A percentile compares a stretch with the other conserved stretches of the same genome.
phyloP scores from a whole-genome alignment of 108 stramenopile species.

The Epithemia pelagica region DNA sequence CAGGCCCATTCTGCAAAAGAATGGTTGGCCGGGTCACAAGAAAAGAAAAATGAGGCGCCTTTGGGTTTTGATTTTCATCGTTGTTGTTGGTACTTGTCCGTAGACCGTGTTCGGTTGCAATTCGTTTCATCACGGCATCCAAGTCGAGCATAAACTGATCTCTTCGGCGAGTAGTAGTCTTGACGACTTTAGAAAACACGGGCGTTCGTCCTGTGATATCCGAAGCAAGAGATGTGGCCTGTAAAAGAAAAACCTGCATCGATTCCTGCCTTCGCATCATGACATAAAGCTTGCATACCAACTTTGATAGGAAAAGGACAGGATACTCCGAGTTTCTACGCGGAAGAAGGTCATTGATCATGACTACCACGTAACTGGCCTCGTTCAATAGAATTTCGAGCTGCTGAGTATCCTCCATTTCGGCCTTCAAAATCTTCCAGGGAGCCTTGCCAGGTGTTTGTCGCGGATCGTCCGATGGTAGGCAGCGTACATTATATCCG shows the following conservation, averaged over 20 bases:
- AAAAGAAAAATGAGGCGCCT: constrained; percentile 14
- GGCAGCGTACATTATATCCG: constrained; percentile 33
- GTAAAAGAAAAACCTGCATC: constrained; percentile 4
- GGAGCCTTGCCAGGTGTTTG: background rate
- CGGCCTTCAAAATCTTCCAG: background rate
- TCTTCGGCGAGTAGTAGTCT: constrained; percentile 18
- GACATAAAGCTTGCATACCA: constrained; percentile 10
- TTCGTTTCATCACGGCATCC: constrained; percentile 27
- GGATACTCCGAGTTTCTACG: constrained; percentile 4
- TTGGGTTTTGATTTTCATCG: background rate
- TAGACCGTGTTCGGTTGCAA: constrained; percentile 12
- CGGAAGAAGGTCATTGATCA: constrained; percentile 21
- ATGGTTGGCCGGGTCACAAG: constrained; percentile 40
- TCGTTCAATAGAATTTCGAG: constrained; percentile 8
- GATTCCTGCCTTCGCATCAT: background rate
- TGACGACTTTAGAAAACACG: constrained; percentile 25
- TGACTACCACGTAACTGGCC: constrained; percentile 30
- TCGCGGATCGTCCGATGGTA: constrained; percentile 2
- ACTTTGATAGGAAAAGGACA: background rate
- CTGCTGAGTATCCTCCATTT: constrained; percentile 1
- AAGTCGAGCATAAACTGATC: constrained; percentile 18
- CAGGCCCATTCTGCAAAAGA: constrained; percentile 28
- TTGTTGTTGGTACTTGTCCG: background rate
- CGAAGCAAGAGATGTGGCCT: constrained; percentile 29
- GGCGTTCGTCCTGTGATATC: constrained; percentile 26